Percentiles rank a stretch among this genome's conserved stretches.
Conservation (phyloP, 352 stramenopile species). For the Pythium aquatile region DNA sequence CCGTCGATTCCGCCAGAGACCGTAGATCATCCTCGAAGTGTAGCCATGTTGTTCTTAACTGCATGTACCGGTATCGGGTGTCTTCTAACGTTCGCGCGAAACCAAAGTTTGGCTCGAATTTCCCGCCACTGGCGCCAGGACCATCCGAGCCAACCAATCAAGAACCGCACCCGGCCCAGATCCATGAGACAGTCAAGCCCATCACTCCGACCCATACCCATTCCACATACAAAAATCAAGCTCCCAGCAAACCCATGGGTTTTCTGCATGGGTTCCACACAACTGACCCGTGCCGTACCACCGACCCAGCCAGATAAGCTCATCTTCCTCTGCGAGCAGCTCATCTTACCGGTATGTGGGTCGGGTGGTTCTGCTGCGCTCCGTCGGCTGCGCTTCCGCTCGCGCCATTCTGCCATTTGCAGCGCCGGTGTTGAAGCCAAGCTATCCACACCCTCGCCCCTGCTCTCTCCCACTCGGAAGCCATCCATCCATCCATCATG, state of each 20-base stretch:
- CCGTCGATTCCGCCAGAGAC: neutral
- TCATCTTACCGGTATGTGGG: neutral
- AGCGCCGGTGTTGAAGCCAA: slow-evolving; percentile 22
- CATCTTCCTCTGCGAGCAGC: slow-evolving; percentile 4
- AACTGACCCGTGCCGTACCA: slow-evolving; percentile 21
- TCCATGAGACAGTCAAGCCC: slow-evolving; percentile 9
- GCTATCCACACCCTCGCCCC: slow-evolving; percentile 9
- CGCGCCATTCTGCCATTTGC: slow-evolving; percentile 25
- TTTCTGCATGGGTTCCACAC: neutral
- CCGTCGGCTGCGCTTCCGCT: neutral
- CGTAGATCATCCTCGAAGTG: neutral
- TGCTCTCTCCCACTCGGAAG: slow-evolving; percentile 4
- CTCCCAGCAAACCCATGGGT: neutral
- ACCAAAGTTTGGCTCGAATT: neutral
- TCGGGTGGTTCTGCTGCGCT: neutral
- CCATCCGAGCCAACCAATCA: slow-evolving; percentile 22
- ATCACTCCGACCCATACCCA: neutral
- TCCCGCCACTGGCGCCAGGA: slow-evolving; percentile 21
- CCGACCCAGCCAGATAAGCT: slow-evolving; percentile 3
- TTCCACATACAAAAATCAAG: neutral
- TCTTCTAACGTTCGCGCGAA: too few species aligned
- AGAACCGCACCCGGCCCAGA: neutral
- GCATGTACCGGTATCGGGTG: neutral
- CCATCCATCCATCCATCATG: slow-evolving; percentile 51
- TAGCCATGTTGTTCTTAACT: slow-evolving; percentile 29